A percentile compares a stretch with the other conserved stretches of the same genome.
Evolutionary conservation across 352 stramenopile genomes (phyloP).

Genomic region (Phytophthora chlamydospora): DNA sequence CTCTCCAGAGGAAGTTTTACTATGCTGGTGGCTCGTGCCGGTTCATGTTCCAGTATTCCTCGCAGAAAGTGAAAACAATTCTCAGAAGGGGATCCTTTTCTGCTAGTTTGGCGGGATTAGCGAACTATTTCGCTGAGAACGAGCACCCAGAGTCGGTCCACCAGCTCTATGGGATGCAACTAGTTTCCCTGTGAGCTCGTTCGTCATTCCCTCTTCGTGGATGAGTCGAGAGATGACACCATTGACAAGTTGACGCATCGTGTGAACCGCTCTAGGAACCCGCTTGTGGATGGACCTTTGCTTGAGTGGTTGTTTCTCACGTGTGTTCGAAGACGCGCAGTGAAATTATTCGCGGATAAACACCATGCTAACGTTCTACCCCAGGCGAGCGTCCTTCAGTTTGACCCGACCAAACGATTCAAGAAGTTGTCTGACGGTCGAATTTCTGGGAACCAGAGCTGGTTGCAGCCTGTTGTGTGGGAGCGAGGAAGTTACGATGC

Average conservation of each 20-base stretch:
- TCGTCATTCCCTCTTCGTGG: conserved; percentile 1
- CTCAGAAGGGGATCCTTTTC: too few relatives aligned
- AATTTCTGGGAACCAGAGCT: conserved; percentile 26
- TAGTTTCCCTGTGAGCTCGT: conserved; percentile 6
- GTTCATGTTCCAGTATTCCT: neutral
- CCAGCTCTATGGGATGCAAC: conserved; percentile 19
- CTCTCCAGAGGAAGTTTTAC: neutral
- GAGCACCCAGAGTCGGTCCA: conserved; percentile 1
- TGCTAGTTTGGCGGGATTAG: too few relatives aligned
- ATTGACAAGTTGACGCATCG: neutral
- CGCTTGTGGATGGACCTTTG: neutral
- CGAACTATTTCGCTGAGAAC: too few relatives aligned
- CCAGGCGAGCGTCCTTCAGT: conserved; percentile 8
- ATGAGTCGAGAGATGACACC: neutral
- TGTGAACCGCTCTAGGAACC: conserved; percentile 5
- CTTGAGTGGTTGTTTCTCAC: conserved; percentile 20
- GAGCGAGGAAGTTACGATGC: conserved; percentile 39
- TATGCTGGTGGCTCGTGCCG: conserved; percentile 1
- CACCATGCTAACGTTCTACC: neutral
- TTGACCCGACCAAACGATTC: conserved; percentile 17
- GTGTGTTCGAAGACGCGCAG: neutral
- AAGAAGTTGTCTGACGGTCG: conserved; percentile 14
- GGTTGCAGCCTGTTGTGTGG: conserved; percentile 33
- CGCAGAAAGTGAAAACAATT: too few relatives aligned
- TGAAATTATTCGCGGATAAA: conserved; percentile 3